Conservation (phyloP, 2,329 filamentous ascomycete species). For the Blastomyces emzantsi region DNA sequence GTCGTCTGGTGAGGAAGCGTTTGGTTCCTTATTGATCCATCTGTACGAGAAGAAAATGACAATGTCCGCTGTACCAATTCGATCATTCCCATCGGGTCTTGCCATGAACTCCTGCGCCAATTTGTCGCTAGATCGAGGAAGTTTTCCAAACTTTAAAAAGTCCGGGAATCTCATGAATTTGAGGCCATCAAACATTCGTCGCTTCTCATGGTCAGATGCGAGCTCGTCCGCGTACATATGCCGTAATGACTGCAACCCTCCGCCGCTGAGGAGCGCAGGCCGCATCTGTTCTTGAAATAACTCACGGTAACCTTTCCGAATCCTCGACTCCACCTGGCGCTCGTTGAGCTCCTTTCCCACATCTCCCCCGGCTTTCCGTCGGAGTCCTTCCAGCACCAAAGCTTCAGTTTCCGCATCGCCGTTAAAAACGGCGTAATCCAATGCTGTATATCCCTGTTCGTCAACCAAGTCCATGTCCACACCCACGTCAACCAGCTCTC, state of each 20-base stretch:
- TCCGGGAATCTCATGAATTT: background rate
- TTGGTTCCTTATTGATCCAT: background rate
- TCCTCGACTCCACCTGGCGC: background rate
- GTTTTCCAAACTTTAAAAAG: background rate
- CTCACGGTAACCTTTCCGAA: background rate
- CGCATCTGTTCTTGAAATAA: slow-evolving; percentile 2
- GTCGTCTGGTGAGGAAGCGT: background rate
- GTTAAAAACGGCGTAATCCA: background rate
- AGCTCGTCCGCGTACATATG: background rate
- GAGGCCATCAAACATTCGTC: background rate
- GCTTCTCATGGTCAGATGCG: background rate
- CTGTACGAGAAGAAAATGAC: background rate
- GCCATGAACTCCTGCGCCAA: background rate
- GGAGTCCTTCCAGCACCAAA: background rate
- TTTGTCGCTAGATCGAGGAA: background rate
- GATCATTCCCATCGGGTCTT: background rate
- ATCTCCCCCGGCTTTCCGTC: background rate
- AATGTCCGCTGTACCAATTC: background rate
- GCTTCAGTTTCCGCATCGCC: background rate
- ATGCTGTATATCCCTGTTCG: background rate
- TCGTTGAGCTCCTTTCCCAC: background rate
- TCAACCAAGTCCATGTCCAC: background rate
- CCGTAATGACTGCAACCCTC: background rate
- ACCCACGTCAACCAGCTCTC: background rate
- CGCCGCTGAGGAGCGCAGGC: background rate